Evolutionary conservation across 495 filamentous ascomycete species (phyloP), one percentile per base, ranked within the genome.

Genomic region (Cryomyces minteri): DNA sequence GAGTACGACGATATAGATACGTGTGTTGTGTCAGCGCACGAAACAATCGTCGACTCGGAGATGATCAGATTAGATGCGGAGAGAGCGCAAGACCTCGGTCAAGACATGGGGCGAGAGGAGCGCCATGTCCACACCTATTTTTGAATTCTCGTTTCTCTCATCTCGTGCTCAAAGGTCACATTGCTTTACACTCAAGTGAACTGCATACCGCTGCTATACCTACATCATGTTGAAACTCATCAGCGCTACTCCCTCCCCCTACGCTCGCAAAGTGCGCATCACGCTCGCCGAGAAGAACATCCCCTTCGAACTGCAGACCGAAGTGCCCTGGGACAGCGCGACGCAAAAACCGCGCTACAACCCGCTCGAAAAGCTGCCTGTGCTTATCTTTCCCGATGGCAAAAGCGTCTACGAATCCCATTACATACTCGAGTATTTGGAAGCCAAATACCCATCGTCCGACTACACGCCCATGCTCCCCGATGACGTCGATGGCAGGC

Each of bases 281-380:
- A 46, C 51, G 6, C 44, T 56, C 10, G 9, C 11, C 4, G 49
- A 55, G 38, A 55, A 55, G 43, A 10, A 33, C 39, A 51, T 57
- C 37, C 48, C 48, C n/a, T 57, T 54, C 46, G 40, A 9, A 5
- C 41, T 57, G 9, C 48, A 57, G 44, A 54, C 44, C 25, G 54
- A 57, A 40, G 54, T 57, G 3, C 54, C 54, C 10, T 57, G 54
- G 54, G 54, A 57, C 43, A 30, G 32, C 25, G 50, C 52, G 8
- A 57, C 54, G 4, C 32, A 43, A 34, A 54, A 49, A 31, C 45
- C 48, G 32, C 40, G 44, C 6, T 49, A 57, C 54, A 57, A 57
- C 41, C 54, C 54, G 5, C 46, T 57, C 9, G 54, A 57, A 31
- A 57, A 57, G 31, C 52, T 57, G 4, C 54, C 54, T 1, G 46